A percentile compares a stretch with the other conserved stretches of the same genome.
Conservation (phyloP, 805 yeast species). For the Candida nonsorbophila region DNA sequence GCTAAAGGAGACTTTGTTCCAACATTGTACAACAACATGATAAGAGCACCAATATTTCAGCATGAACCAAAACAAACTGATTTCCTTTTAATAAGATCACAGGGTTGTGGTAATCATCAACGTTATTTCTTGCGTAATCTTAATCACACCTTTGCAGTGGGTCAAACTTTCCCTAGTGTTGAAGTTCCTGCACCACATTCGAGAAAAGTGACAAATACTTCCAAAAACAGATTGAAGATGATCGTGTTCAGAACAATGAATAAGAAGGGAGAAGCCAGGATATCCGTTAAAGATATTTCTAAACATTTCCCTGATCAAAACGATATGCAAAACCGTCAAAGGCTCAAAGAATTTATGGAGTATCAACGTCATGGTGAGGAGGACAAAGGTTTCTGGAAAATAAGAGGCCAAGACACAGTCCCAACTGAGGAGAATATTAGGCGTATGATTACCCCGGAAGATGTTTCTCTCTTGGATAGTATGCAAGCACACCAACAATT, state of each 20-base stretch:
- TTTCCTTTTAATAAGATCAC: slow-evolving; percentile 71
- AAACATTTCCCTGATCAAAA: slow-evolving; percentile 94
- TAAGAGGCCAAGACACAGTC: slow-evolving; percentile 53
- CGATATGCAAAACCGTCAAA: slow-evolving; percentile 94
- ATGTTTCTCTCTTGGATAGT: slow-evolving; percentile 76
- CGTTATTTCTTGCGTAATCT: slow-evolving; percentile 65
- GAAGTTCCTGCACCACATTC: slow-evolving; percentile 98
- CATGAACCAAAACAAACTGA: slow-evolving; percentile 80
- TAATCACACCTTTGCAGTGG: slow-evolving; percentile 76
- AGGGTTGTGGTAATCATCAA: slow-evolving; percentile 73
- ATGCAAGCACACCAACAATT: slow-evolving; percentile 93
- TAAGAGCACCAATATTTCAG: slow-evolving; percentile 87
- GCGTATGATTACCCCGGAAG: slow-evolving; percentile 89
- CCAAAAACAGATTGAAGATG: slow-evolving; percentile 89
- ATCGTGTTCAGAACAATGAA: slow-evolving; percentile 85
- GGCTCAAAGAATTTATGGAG: slow-evolving; percentile 96
- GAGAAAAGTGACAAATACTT: slow-evolving; percentile 88
- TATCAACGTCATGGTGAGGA: slow-evolving; percentile 83
- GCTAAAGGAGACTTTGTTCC: slow-evolving; percentile 94
- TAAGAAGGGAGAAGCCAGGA: slow-evolving; percentile 63
- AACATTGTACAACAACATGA: slow-evolving; percentile 84
- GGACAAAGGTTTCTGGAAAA: slow-evolving; percentile 93
- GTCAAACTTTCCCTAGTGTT: slow-evolving; percentile 88
- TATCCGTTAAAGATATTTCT: slow-evolving; percentile 82
- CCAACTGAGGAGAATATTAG: slow-evolving; percentile 75